Evolutionary conservation across 345 rosid genomes (phyloP), one percentile per base, ranked within the genome.

Genomic region (Mallotus nudiflorus): DNA sequence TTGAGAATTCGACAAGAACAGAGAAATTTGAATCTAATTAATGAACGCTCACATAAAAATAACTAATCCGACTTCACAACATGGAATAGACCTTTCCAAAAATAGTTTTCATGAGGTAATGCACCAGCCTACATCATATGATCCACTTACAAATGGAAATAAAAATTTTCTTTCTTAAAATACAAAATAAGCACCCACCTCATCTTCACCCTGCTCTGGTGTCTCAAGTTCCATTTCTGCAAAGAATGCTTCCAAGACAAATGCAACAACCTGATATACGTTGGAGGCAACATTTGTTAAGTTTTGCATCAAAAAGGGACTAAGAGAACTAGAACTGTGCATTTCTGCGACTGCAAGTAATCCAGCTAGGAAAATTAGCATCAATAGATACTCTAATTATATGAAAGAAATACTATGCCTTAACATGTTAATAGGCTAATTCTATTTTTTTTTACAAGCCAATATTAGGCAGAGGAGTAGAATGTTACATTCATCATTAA

Each of bases 181-280:
- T 39, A 50, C 12, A 16, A 27, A 61, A 29, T 24, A 29, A 70
- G 29, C 54, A 80, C 87, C 48, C 78, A 91, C 94, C 97, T 87
- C 37, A 62, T 75, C 93, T 76, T 76, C 87, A 15, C 81, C 62
- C 57, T 77, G 73, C 58, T 84, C 90, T 53, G 91, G 83, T 65
- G 80, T 62, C 66, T 95, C 94, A n/a, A 92, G 87, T 65, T 95
- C 98, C 88, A 95, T 82, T 80, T 95, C 97, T 56, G 99, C 73
- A 65, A 90, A 95, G 90, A 95, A 95, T 29, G 96, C 99, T 77
- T 95, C 99, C 94, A 95, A 85, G 78, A 95, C 96, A 85, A 95
- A 95, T 60, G 99, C 98, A 27, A 92, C 83, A 67, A 95, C 88
- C 99, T 95, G 88, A 78, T 75, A 68, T 74, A 69, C 73, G 78